These are phyloP conservation scores for Malassezia obtusa DNA, from an alignment of 1,284 basidiomycete species.

Conservation along the genomic window DNA sequence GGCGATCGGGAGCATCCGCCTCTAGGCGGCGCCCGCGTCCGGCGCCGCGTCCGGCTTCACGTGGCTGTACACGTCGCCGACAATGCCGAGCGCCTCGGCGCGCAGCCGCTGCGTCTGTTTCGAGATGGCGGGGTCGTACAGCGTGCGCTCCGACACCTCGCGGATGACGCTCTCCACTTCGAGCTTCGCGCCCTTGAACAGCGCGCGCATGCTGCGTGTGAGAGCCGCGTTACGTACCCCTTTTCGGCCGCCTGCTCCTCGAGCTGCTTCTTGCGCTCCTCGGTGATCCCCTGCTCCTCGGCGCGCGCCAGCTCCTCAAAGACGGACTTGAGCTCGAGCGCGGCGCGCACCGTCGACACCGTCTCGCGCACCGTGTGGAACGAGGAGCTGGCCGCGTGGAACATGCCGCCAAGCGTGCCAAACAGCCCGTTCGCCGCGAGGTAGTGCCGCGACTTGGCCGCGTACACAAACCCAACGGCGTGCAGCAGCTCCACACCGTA, in stretches of 20 bases:
- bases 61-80: conserved; percentile 18
- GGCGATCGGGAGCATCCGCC: conserved; percentile 32
- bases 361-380: conserved; percentile 43
- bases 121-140: conserved; percentile 52
- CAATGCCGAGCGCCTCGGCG: conserved; percentile 33
- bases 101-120: conserved; percentile 43
- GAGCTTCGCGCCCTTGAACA: conserved; percentile 67
- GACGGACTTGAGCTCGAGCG: conserved; percentile 64
- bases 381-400: conserved; percentile 31
- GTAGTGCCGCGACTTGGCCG: conserved; percentile 47
- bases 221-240: conserved; percentile 14
- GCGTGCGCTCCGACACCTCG: conserved; percentile 80
- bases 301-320: conserved; percentile 71
- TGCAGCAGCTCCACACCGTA: conserved; percentile 88
- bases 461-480: conserved; percentile 82
- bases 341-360: conserved; percentile 40
- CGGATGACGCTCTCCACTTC: conserved; percentile 88
- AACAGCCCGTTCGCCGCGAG: conserved; percentile 34
- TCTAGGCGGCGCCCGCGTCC: conserved; percentile 11
- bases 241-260: conserved; percentile 97
- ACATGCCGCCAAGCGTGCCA: conserved; percentile 32
- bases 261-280: conserved; percentile 76
- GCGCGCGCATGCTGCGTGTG: conserved; percentile 27
- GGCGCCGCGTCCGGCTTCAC: conserved; percentile 9
- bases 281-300: conserved; percentile 73